Base-by-base conservation (phyloP, 2,329 filamentous ascomycete genomes). In the Cytospora paraplurivora region DNA sequence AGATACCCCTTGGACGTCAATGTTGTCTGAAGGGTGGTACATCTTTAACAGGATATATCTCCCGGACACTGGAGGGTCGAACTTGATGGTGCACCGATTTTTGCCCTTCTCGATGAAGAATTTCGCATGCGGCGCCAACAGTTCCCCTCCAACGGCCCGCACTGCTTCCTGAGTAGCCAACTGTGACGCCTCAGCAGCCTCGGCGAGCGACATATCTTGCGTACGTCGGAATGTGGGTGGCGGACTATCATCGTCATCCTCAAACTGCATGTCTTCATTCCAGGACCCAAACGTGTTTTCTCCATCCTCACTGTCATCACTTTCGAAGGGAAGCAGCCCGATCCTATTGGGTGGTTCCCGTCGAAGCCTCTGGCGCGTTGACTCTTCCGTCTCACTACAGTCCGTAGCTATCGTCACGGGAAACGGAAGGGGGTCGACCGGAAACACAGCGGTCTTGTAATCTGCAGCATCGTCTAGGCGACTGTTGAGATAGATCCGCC, bases 21-120 rank as follows among this genome's bases (percentile, higher is more conserved):
- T 96, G 17, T 49, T 56, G 64, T 80, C 80, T 6, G 73, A 70
- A 4, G 85, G 81, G 55, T 88, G 86, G 33, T 86, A 97, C 74
- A 97, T 86, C 79, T 97, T 97, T 67, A 98, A 80, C 50, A 97
- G 77, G 59, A 98, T 89, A 73, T 90, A 96, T 62, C 91, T 85
- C 6, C 91, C 91, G 12, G 91, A 92, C 65, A 95, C 85, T 0
- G 90, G 89, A 62, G 92, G 90, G 69, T 93, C 86, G 69, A 98
- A 97, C 64, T 86, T 88, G 70, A 98, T 90, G 15, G 89, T 93
- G 69, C 95, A 94, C 75, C 89, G 92, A 77, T 87, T 92, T 78
- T 92, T 93, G 70, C 89, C 85, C 74, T 88, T 86, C 71, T 90
- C 88, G 62, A 97, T 96, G 72, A 88, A 90, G 76, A 98, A 97